Base-by-base conservation (phyloP, 2,329 filamentous ascomycete genomes). In the Talaromyces marneffei region DNA sequence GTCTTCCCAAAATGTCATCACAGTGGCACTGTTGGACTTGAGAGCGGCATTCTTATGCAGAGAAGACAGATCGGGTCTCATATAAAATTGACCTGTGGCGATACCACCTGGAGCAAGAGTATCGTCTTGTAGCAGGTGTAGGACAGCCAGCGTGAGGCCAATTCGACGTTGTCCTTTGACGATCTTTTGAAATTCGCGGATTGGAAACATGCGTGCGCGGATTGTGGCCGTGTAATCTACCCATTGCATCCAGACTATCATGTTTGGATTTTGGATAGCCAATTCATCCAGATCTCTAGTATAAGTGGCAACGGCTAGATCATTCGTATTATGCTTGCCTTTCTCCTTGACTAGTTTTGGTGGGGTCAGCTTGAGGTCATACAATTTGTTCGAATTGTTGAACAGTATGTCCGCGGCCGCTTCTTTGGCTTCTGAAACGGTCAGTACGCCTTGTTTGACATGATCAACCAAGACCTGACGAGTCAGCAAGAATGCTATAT, bases 211-310 rank as follows among this genome's bases (percentile, higher is more conserved):
- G 2, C 89, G 83, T 65, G 85, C 81, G 16, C 89, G 83, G 0
- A 86, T 72, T 2, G 83, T 88, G 1, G 85, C 85, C n/a, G 89
- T 91, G 72, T 89, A 88, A 73, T 95, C 91, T 25, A 89, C 78
- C 85, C 88, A 95, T 72, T 89, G 87, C 12, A 93, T 77, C 64
- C 90, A 86, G 18, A 95, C 74, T 68, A 87, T 92, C 63, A 86
- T 76, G 0, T 76, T 71, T 0, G 80, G 74, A 59, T 86, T 79
- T 18, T 75, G 71, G 18, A 74, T 71, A 9, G 85, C 71, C 67
- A 88, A 85, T 0, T 69, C 67, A 14, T 80, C 75, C 1, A 79
- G 67, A 9, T 71, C 67, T 25, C 71, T 61, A 8, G 61, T 57
- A 29, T 66, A 54, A 14, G 65, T 50, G 9, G n/a, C 3, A 23